phyloP scores from a whole-genome alignment of 805 yeast genomes.

The Kodamaea hsintzibuensis region DNA sequence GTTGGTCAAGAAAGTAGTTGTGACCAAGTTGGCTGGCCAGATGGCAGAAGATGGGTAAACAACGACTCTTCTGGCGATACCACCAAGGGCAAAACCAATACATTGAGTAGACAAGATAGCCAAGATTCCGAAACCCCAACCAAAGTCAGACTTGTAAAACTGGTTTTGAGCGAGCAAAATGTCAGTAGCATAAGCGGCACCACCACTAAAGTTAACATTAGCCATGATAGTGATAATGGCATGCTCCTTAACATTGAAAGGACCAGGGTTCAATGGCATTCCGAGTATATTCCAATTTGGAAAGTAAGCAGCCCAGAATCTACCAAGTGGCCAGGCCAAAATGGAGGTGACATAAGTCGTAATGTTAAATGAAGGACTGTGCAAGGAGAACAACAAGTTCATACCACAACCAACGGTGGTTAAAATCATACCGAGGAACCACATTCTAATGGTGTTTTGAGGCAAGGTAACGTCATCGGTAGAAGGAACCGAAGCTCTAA shows the following conservation, averaged over 20 bases:
- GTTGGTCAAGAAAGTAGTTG: constrained; percentile 55
- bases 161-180: constrained; percentile 52
- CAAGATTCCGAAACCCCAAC: constrained; percentile 56
- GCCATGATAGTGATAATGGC: constrained; percentile 55
- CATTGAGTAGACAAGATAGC: constrained; percentile 58
- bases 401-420: constrained; percentile 58
- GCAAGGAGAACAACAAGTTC: constrained; percentile 58
- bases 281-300: constrained; percentile 39
- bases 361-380: constrained; percentile 54
- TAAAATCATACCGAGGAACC: constrained; percentile 51
- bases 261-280: constrained; percentile 56
- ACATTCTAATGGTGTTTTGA: constrained; percentile 56
- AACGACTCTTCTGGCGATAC: constrained; percentile 56
- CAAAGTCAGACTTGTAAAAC: constrained; percentile 47
- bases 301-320: constrained; percentile 40
- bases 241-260: constrained; percentile 64
- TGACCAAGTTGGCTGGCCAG: constrained; percentile 70
- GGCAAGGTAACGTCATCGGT: constrained; percentile 50
- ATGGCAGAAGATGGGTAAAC: constrained; percentile 66
- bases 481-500: constrained; percentile 59
- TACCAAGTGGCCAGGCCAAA: constrained; percentile 62
- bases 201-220: constrained; percentile 39
- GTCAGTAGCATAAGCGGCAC: constrained; percentile 59
- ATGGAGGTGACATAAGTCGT: constrained; percentile 57
- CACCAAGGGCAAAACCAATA: constrained; percentile 69